Evolutionary conservation across 495 filamentous ascomycete genomes (phyloP).

Genomic region (Aspergillus carlsbadensis): DNA sequence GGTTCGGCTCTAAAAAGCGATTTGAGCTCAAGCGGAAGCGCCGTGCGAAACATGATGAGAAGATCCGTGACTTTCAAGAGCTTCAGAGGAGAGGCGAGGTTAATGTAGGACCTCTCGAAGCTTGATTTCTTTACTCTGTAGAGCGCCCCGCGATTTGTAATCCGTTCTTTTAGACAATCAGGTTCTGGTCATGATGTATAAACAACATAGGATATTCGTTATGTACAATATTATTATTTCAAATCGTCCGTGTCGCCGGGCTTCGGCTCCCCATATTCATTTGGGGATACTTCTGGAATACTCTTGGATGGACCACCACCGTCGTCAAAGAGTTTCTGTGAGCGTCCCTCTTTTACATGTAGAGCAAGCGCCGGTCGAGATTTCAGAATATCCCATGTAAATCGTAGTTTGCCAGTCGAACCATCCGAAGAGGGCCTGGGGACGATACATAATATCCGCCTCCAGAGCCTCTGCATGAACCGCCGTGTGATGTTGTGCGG

Average conservation of each 20-base stretch:
- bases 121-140: constrained; percentile 2
- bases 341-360: neutral
- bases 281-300: too few relatives aligned
- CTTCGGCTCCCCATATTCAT: too few relatives aligned
- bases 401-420: constrained; percentile 14
- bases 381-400: constrained; percentile 29
- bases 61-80: constrained; percentile 31
- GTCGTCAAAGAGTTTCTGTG: neutral
- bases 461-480: constrained; percentile 48
- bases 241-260: too few relatives aligned
- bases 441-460: constrained; percentile 38
- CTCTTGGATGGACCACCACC: neutral
- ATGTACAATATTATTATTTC: too few relatives aligned
- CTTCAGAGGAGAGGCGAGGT: constrained; percentile 49
- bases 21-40: constrained; percentile 52
- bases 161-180: too few relatives aligned
- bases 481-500: constrained; percentile 42
- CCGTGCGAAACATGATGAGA: constrained; percentile 36
- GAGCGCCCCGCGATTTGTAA: too few relatives aligned
- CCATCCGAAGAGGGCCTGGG: constrained; percentile 33
- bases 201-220: too few relatives aligned
- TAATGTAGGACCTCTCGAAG: constrained; percentile 61
- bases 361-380: neutral
- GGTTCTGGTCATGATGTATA: too few relatives aligned
- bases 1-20: constrained; percentile 72